These are phyloP conservation scores for Ophiostoma ips DNA, from an alignment of 2,329 filamentous ascomycete species.

Conservation along the genomic window DNA sequence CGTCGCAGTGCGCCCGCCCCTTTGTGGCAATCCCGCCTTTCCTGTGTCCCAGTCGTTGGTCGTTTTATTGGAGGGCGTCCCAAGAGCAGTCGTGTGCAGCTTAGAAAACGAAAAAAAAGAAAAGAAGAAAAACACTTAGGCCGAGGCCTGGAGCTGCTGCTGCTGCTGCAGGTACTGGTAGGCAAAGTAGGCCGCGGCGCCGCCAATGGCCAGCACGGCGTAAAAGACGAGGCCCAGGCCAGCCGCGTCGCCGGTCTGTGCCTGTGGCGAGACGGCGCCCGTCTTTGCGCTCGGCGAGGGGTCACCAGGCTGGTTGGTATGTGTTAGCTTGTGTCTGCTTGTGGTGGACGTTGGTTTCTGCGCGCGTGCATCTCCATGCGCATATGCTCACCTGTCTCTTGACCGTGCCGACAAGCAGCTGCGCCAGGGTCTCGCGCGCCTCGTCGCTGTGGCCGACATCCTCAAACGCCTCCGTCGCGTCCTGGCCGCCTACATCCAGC, in stretches of 20 bases:
- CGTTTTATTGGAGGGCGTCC: not conserved
- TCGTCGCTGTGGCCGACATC: conserved; percentile 99
- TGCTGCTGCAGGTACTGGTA: conserved; percentile 71
- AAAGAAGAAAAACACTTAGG: not conserved
- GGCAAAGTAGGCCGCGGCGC: conserved; percentile 59
- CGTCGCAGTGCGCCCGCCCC: not conserved
- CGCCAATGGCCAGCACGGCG: conserved; percentile 65
- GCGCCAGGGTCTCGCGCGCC: conserved; percentile 82
- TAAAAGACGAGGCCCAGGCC: conserved; percentile 69
- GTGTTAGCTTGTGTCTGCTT: not conserved
- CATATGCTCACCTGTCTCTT: conserved; percentile 60
- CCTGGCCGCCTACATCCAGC: conserved; percentile 88
- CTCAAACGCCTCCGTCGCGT: conserved; percentile 95
- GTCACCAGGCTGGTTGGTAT: conserved; percentile 56
- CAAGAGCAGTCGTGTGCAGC: too few species aligned
- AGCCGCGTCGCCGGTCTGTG: conserved; percentile 32
- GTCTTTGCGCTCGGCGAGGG: conserved; percentile 50
- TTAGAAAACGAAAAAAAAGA: too few species aligned
- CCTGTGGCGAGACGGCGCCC: conserved; percentile 34
- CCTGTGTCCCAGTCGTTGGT: not conserved
- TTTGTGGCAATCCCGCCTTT: too few species aligned
- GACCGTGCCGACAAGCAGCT: conserved; percentile 58
- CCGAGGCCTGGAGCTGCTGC: conserved; percentile 15
- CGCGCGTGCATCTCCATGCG: not conserved
- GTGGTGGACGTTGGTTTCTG: not conserved